Evolutionary conservation across 257 asterid genomes (phyloP).

Genomic region (Apocynum venetum): DNA sequence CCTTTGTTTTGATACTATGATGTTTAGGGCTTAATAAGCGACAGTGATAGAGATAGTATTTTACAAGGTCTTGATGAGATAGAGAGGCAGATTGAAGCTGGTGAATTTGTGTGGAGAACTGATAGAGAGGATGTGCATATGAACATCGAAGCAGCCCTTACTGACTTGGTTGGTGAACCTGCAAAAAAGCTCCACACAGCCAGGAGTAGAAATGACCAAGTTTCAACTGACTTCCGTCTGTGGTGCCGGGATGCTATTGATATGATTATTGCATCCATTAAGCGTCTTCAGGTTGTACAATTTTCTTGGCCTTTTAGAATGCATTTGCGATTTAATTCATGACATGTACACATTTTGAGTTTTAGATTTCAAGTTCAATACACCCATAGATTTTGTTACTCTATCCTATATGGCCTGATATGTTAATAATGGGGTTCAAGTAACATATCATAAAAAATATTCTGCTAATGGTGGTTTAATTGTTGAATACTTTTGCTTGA

Average conservation of each 20-base stretch:
- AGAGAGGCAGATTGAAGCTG: constrained; percentile 66
- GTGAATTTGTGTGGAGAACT: constrained; percentile 81
- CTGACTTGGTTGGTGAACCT: constrained; percentile 92
- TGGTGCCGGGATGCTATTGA: constrained; percentile 95
- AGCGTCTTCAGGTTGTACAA: constrained; percentile 66
- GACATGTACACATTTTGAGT: background rate
- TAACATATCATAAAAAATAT: background rate
- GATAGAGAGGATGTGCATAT: constrained; percentile 98
- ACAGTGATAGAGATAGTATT: constrained; percentile 59
- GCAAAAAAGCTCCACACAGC: constrained; percentile 99
- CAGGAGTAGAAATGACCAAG: constrained; percentile 94
- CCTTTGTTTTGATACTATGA: constrained; percentile 11
- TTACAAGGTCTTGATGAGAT: constrained; percentile 69
- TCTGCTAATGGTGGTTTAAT: background rate
- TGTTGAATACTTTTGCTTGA: background rate
- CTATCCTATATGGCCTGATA: background rate
- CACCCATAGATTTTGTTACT: background rate
- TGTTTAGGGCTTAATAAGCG: constrained; percentile 75
- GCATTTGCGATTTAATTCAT: background rate
- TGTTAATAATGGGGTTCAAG: background rate
- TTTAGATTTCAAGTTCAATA: background rate
- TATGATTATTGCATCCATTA: constrained; percentile 43
- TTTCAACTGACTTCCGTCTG: constrained; percentile 84
- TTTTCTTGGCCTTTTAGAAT: background rate
- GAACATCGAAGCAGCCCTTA: constrained; percentile 97